Evolutionary conservation across 441 rosid species (phyloP).

Genomic region (Populus tomentosa): DNA sequence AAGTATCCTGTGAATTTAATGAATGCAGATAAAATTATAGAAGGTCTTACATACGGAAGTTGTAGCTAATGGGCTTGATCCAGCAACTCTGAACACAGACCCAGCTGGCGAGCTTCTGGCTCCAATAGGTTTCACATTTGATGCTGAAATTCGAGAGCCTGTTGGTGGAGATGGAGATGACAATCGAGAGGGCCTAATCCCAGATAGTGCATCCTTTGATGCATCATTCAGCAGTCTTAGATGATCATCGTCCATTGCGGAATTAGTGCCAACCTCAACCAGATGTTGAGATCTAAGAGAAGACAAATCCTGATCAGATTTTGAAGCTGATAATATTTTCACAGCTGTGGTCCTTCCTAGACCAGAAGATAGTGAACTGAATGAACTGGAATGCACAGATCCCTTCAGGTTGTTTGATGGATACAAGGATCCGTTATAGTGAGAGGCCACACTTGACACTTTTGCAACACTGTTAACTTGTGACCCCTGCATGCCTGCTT

Average conservation of each 20-base stretch:
- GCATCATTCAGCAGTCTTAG: constrained; percentile 37
- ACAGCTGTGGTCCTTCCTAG: constrained; percentile 42
- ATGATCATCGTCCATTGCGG: constrained; percentile 49
- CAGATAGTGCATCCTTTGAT: constrained; percentile 37
- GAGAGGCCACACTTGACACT: constrained; percentile 28
- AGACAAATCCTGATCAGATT: constrained; percentile 79
- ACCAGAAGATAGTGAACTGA: constrained; percentile 47
- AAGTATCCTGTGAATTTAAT: neutral
- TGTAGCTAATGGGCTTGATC: constrained; percentile 42
- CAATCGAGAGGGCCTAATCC: constrained; percentile 42
- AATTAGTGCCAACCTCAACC: constrained; percentile 37
- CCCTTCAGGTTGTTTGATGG: constrained; percentile 50
- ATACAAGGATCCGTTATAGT: constrained; percentile 40
- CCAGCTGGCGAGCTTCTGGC: constrained; percentile 39
- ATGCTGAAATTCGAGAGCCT: constrained; percentile 40
- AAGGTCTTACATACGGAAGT: constrained; percentile 79
- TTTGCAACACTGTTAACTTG: constrained; percentile 39
- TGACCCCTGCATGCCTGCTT: constrained; percentile 42
- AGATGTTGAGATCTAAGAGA: constrained; percentile 66
- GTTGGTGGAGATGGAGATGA: constrained; percentile 54
- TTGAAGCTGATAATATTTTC: constrained; percentile 55
- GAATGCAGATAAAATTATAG: constrained; percentile 21
- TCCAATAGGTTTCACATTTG: constrained; percentile 46
- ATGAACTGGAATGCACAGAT: constrained; percentile 50
- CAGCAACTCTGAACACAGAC: constrained; percentile 34